Evolutionary conservation across 768 basidiomycete genomes (phyloP), one percentile per base, ranked within the genome.

Genomic region (Suillus decipiens): DNA sequence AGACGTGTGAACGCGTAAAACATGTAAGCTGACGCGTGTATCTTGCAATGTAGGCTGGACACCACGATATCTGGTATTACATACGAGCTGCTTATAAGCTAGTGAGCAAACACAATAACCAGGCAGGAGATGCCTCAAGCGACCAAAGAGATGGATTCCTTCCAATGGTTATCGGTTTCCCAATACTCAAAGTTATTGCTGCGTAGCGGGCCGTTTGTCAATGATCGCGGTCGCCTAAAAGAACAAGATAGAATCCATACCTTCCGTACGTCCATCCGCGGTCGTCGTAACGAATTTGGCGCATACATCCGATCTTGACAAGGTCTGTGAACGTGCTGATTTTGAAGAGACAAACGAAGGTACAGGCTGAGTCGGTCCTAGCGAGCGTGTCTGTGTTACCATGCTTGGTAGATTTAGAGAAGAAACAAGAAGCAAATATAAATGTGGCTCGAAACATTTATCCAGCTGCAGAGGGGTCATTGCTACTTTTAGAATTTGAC

Each of bases 11-110:
- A 50, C 15, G 28, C 28, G 24, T 1, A 34, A 36, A 54, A 64
- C 9, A 9, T 19, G 47, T 28, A 48, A 7, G 78, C 84, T 72
- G 68, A 89, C 92, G 89, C 92, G 83, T 91, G 88, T 81, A 90
- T 74, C 73, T 88, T 89, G 80, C 89, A 92, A 72, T 91, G 89
- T 41, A 90, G 68, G 54, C 81, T 84, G 5, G 92, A 94, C 22
- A 93, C 86, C 45, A 84, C 80, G 17, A 76, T 69, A 59, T 90
- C 87, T 22, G 82, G 70, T 36, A 92, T 77, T 34, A 90, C 82
- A 67, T 93, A 94, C 45, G 89, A 77, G 66, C 78, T 79, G 39
- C 24, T 57, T 50, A 56, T 57, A 61, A 34, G 31, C 33, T 34
- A 58, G 64, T 17, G 43, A 50, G 31, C 39, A 58, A 50, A 61